These are phyloP conservation scores for Chaetomiaceae sp. DNA, from an alignment of 2,329 filamentous ascomycete species.

Conservation along the genomic window DNA sequence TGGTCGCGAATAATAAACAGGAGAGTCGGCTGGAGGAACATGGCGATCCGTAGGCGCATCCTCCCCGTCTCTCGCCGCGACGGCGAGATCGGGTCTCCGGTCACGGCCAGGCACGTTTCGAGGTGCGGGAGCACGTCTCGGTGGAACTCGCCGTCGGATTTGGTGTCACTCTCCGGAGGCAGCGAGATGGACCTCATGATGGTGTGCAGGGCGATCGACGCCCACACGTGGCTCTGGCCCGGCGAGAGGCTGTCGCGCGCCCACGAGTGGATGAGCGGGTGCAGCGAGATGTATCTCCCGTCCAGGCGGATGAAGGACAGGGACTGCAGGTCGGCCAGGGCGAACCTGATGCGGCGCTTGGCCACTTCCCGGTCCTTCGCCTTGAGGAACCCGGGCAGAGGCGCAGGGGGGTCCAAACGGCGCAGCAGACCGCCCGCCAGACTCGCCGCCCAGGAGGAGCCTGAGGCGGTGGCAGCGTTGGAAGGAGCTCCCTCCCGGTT, in stretches of 20 bases:
- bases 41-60: background rate
- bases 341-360: slow-evolving; percentile 5
- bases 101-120: background rate
- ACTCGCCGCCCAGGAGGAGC: background rate
- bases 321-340: background rate
- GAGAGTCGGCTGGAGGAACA: background rate
- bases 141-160: background rate
- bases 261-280: background rate
- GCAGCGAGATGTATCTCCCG: background rate
- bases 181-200: background rate
- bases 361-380: background rate
- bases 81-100: background rate
- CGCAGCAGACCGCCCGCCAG: background rate
- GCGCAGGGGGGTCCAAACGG: background rate
- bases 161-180: background rate
- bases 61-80: background rate
- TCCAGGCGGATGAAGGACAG: background rate
- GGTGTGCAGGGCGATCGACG: background rate
- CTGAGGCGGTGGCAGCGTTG: background rate
- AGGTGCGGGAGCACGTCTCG: background rate
- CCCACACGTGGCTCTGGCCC: background rate
- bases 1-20: background rate
- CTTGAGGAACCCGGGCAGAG: slow-evolving; percentile 13
- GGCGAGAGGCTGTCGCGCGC: background rate
- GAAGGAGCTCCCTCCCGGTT: background rate